Conservation (phyloP, 768 basidiomycete species). For the Rubroboletus pulcherrimus region DNA sequence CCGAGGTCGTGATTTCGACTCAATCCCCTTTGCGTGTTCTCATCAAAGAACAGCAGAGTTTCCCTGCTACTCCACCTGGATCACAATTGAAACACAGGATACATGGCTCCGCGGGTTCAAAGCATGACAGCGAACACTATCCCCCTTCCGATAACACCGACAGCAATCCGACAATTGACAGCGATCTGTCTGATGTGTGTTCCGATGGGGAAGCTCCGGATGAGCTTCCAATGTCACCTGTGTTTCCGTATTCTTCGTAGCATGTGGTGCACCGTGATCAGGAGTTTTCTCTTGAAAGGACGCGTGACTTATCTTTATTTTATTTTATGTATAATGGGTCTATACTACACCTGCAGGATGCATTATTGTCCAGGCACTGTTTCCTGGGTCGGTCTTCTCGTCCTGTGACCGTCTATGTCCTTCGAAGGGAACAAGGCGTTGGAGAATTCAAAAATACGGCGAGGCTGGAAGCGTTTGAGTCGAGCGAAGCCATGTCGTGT, state of each 20-base stretch:
- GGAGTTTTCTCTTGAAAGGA: slow-evolving; percentile 6
- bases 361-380: neutral
- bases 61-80: slow-evolving; percentile 19
- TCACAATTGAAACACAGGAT: slow-evolving; percentile 22
- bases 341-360: slow-evolving; percentile 2
- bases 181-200: slow-evolving; percentile 26
- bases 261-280: slow-evolving; percentile 5
- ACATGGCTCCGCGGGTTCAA: slow-evolving; percentile 16
- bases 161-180: slow-evolving; percentile 10
- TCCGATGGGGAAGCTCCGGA: slow-evolving; percentile 23
- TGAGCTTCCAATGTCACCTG: slow-evolving; percentile 22
- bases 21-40: slow-evolving; percentile 4
- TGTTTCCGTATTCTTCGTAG: slow-evolving; percentile 15
- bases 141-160: slow-evolving; percentile 23
- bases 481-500: too few relatives aligned
- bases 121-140: slow-evolving; percentile 19
- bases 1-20: slow-evolving; percentile 24
- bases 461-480: too few relatives aligned
- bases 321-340: slow-evolving; percentile 26
- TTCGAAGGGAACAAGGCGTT: too few relatives aligned
- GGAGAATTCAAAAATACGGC: too few relatives aligned
- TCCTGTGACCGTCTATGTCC: too few relatives aligned
- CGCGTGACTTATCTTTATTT: slow-evolving; percentile 30
- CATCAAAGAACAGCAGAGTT: slow-evolving; percentile 12
- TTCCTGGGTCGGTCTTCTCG: neutral